These are phyloP conservation scores for Fusarium coffeatum DNA, from an alignment of 2,329 filamentous ascomycete species.

Conservation along the genomic window DNA sequence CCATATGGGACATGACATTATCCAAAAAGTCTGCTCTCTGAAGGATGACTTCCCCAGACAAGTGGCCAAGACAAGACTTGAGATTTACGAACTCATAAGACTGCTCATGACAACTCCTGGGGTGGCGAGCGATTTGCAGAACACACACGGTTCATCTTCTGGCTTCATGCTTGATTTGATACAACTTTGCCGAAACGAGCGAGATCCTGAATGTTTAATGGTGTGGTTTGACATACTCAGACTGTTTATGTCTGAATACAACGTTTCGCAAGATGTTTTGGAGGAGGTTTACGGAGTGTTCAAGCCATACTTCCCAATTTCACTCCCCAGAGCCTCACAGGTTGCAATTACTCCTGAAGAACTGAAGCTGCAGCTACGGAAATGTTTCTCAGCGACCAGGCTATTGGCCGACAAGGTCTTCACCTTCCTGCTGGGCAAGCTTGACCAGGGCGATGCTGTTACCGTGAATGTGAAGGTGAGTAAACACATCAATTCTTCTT, in stretches of 20 bases:
- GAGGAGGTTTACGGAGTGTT: slow-evolving; percentile 66
- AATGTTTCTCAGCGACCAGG: slow-evolving; percentile 65
- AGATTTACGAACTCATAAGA: slow-evolving; percentile 63
- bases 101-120: slow-evolving; percentile 57
- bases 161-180: slow-evolving; percentile 63
- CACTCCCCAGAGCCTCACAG: slow-evolving; percentile 62
- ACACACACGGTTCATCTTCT: slow-evolving; percentile 56
- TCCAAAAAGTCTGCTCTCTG: slow-evolving; percentile 61
- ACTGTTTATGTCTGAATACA: slow-evolving; percentile 59
- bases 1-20: slow-evolving; percentile 60
- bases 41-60: slow-evolving; percentile 69
- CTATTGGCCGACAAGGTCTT: slow-evolving; percentile 59
- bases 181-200: slow-evolving; percentile 64
- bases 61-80: slow-evolving; percentile 61
- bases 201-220: slow-evolving; percentile 68
- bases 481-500: neutral
- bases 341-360: slow-evolving; percentile 67
- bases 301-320: slow-evolving; percentile 71
- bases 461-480: slow-evolving; percentile 68
- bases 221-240: slow-evolving; percentile 66
- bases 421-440: slow-evolving; percentile 66
- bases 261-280: slow-evolving; percentile 58
- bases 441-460: slow-evolving; percentile 69
- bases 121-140: slow-evolving; percentile 58
- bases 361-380: slow-evolving; percentile 64